Conservation (phyloP, 805 yeast species). For the Zygosaccharomyces bailii region DNA sequence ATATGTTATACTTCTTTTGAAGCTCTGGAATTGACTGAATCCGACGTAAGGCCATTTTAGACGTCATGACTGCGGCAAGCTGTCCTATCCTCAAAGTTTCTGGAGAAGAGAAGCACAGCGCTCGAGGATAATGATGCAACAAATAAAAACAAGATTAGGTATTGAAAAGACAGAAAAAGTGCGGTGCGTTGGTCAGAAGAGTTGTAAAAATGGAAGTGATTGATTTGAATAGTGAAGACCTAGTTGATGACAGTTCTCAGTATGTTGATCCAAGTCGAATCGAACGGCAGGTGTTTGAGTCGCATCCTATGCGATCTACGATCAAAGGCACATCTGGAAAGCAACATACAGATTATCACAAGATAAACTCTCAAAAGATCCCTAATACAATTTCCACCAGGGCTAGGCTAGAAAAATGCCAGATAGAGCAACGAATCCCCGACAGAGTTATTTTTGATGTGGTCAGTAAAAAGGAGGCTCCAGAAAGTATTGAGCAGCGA, state of each 20-base stretch:
- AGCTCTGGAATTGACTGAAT: constrained; percentile 18
- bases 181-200: neutral
- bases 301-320: neutral
- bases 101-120: too few relatives aligned
- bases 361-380: neutral
- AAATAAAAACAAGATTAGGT: too few relatives aligned
- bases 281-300: constrained; percentile 9
- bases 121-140: too few relatives aligned
- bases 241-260: constrained; percentile 1
- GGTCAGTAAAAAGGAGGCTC: neutral
- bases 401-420: neutral
- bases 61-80: constrained; percentile 1
- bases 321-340: neutral
- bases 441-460: neutral
- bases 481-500: constrained; percentile 8
- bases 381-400: neutral
- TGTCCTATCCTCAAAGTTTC: too few relatives aligned
- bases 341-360: neutral
- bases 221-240: constrained; percentile 7
- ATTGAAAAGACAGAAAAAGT: neutral
- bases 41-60: constrained; percentile 16
- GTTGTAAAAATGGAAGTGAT: constrained; percentile 10
- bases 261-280: constrained; percentile 3
- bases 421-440: neutral
- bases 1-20: constrained; percentile 39